Base-by-base conservation (phyloP, 371 early-diverging fungal species). In the Syncephalastrum contaminatum region DNA sequence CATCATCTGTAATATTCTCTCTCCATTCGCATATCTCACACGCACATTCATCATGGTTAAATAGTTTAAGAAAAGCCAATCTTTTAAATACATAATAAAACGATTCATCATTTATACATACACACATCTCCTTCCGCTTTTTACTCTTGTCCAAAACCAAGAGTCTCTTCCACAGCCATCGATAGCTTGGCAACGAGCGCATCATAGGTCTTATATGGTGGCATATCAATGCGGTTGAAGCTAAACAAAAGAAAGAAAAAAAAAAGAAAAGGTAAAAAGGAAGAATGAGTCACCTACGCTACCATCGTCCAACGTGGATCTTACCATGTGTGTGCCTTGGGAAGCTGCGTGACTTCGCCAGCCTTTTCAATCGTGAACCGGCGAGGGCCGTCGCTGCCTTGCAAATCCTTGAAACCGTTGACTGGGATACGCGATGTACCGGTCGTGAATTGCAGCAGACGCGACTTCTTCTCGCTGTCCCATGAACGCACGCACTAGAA, bases 391-490 rank as follows among this genome's bases (percentile, higher is more conserved):
- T 97, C 97, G 56, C 89, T 90, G 22, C 99, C 97, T 73, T 97
- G 97, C 36, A 99, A 75, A 71, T 96, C 97, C 67, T 93, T 93
- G 77, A 99, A 99, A 8, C 99, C 99, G 61, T 97, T 97, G 56
- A 98, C 94, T 4, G 99, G 99, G 51, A 99, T 94, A 56, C 96
- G 89, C 8, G 96, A 95, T 0, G 99, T 98, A 22, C 99, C 99
- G 0, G 99, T 99, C 0, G 95, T 92, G 72, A 99, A 99, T 72
- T 98, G 99, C 44, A 99, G 75, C 59, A 99, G 72, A 44, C 96
- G 90, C 4, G 97, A 89, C 66, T 90, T 90, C 87, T 95, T 93
- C 73, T 97, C 98, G 42, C 85, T 82, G 61, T 95, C 96, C 88
- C 91, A 94, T 16, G 81, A 75, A 21, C 86, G 72, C 4, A 99